Evolutionary conservation across 2,329 filamentous ascomycete genomes (phyloP), one percentile per base, ranked within the genome.

Genomic region (Aspergillus udagawae): DNA sequence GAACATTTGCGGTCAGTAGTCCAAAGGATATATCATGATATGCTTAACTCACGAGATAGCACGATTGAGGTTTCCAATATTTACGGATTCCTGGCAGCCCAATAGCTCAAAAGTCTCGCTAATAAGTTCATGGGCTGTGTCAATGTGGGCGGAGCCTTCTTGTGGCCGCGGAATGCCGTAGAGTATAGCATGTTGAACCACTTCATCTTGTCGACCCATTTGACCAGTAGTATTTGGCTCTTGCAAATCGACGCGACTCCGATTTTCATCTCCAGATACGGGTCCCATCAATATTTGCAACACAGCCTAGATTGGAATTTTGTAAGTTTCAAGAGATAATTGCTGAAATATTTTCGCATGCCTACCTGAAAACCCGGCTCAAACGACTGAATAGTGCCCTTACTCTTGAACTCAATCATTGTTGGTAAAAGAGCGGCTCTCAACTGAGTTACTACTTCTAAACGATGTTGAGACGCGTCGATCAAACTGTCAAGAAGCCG

Each of bases 31-130:
- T 14, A 29, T 25, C 25, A 32, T n/a, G 35, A 14, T 29, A 20
- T 20, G 27, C 42, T 50, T 12, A 38, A 78, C 82, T 70, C 74
- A 86, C 85, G 77, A 66, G 38, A 82, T 72, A 14, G 77, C 65
- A 52, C 71, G 54, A 70, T 78, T 64, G n/a, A 82, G 60, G 17
- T 72, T 73, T 56, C 73, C 67, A 38, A 82, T 54, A 44, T 70
- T 72, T 27, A 63, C 61, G 3, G 64, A 63, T 38, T 67, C 67
- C 47, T 74, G 68, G 35, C 64, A 69, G 21, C 68, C 72, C 48
- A 82, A 64, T 20, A 60, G 72, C 45, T 29, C 54, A 57, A 63
- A 72, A 72, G 57, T 73, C 49, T 49, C 68, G 55, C 29, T 63
- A 61, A 70, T 70, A 29, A 80, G 65, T 23, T 71, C 63, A 35